phyloP scores from a whole-genome alignment of 2,329 filamentous ascomycete species.

The Aspergillus sp. region DNA sequence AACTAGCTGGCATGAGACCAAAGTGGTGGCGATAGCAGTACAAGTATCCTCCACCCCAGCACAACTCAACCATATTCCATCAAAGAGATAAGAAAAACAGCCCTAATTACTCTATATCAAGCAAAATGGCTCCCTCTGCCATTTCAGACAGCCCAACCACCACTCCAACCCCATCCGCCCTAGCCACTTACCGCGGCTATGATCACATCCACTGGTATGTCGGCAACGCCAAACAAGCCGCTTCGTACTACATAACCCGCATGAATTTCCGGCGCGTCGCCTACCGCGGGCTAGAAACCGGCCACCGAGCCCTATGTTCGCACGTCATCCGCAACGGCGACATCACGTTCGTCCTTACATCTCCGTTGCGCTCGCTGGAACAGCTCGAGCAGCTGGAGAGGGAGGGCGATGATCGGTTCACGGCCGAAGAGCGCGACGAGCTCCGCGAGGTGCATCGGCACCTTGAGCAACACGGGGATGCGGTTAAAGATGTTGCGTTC shows the following conservation, averaged over 20 bases:
- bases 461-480: conserved; percentile 81
- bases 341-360: conserved; percentile 37
- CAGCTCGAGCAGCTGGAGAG: conserved; percentile 44
- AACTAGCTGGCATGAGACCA: too few relatives aligned
- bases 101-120: neutral
- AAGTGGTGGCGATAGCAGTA: too few relatives aligned
- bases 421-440: conserved; percentile 52
- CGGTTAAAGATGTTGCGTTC: conserved; percentile 90
- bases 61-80: neutral
- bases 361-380: conserved; percentile 51
- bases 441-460: conserved; percentile 72
- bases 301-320: conserved; percentile 69
- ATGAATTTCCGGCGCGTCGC: conserved; percentile 80
- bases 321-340: conserved; percentile 54
- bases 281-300: conserved; percentile 82
- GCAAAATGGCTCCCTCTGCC: conserved; percentile 24
- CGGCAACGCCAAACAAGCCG: conserved; percentile 92
- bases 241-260: conserved; percentile 75
- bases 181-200: conserved; percentile 61
- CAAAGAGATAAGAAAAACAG: neutral
- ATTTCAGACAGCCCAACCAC: conserved; percentile 18
- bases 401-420: conserved; percentile 18
- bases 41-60: too few relatives aligned
- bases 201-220: conserved; percentile 96
- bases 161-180: conserved; percentile 9